Conservation (phyloP, 2,329 filamentous ascomycete genomes). For the Claviceps africana region DNA sequence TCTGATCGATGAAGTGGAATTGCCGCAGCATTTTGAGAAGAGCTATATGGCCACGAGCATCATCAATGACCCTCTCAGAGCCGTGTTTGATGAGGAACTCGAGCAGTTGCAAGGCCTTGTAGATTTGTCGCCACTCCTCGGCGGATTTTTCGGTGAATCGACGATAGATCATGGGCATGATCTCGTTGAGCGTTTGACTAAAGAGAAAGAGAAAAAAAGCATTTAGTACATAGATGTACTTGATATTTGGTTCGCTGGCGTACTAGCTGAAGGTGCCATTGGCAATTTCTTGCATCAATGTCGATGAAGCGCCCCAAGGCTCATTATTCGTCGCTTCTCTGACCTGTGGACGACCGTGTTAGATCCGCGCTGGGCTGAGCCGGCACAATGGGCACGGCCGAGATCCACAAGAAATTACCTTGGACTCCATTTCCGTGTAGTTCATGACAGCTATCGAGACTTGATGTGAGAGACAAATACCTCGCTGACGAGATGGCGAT, state of each 20-base stretch:
- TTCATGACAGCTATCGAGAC: conserved; percentile 75
- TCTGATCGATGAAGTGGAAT: conserved; percentile 91
- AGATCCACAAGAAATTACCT: conserved; percentile 26
- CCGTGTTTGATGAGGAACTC: conserved; percentile 97
- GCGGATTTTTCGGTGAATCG: conserved; percentile 96
- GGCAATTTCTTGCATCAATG: conserved; percentile 93
- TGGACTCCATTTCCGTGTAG: conserved; percentile 83
- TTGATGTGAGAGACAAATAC: conserved; percentile 14
- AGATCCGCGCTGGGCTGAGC: conserved; percentile 2
- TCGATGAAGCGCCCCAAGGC: conserved; percentile 79
- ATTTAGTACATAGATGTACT: background rate
- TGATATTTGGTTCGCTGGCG: conserved; percentile 20
- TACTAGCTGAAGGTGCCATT: conserved; percentile 98
- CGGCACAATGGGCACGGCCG: background rate
- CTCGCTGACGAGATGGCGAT: conserved; percentile 2
- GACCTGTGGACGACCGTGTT: conserved; percentile 40
- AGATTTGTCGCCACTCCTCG: conserved; percentile 98
- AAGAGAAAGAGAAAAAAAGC: background rate
- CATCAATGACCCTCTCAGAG: conserved; percentile 92
- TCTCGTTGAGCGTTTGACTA: conserved; percentile 93
- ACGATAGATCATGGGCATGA: conserved; percentile 99
- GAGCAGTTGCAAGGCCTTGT: conserved; percentile 92
- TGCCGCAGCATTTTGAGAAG: conserved; percentile 96
- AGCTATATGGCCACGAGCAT: conserved; percentile 87
- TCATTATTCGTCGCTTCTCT: conserved; percentile 98